Conservation (phyloP, 2,329 filamentous ascomycete species). For the Acrodontium crateriforme region DNA sequence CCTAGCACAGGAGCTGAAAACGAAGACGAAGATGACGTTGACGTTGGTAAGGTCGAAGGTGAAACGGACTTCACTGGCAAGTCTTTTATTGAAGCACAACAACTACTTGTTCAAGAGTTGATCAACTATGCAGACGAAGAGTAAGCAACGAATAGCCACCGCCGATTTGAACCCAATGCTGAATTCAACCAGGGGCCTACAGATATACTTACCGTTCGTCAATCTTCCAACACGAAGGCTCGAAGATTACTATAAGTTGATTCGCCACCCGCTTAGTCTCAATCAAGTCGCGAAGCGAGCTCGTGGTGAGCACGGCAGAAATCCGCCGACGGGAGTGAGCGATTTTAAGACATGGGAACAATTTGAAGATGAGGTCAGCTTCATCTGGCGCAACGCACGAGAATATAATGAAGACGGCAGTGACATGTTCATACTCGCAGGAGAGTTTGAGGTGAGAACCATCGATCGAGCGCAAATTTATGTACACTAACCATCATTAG, state of each 20-base stretch:
- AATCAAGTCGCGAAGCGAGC: slow-evolving; percentile 65
- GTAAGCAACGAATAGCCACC: slow-evolving; percentile 30
- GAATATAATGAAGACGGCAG: slow-evolving; percentile 89
- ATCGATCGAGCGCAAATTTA: background rate
- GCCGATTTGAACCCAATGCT: too few species aligned
- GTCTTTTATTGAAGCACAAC: slow-evolving; percentile 71
- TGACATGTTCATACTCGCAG: slow-evolving; percentile 63
- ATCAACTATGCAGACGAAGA: slow-evolving; percentile 52
- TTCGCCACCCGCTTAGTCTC: slow-evolving; percentile 67
- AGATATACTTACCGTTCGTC: slow-evolving; percentile 61
- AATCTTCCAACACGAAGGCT: slow-evolving; percentile 62
- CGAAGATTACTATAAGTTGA: slow-evolving; percentile 77
- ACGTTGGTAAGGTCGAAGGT: slow-evolving; percentile 4
- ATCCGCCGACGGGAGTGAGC: slow-evolving; percentile 43
- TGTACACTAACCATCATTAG: slow-evolving; percentile 28
- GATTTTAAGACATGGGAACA: slow-evolving; percentile 72
- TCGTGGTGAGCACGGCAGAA: slow-evolving; percentile 56
- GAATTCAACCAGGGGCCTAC: slow-evolving; percentile 43
- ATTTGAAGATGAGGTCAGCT: slow-evolving; percentile 65
- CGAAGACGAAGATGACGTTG: slow-evolving; percentile 7
- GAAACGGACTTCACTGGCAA: slow-evolving; percentile 51
- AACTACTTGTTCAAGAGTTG: slow-evolving; percentile 67
- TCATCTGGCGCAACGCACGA: slow-evolving; percentile 78
- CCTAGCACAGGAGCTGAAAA: slow-evolving; percentile 12
- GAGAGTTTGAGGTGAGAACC: slow-evolving; percentile 57